A percentile compares a stretch with the other conserved stretches of the same genome.
phyloP scores from a whole-genome alignment of 148 eudicot species.

The Cornus kousa region DNA sequence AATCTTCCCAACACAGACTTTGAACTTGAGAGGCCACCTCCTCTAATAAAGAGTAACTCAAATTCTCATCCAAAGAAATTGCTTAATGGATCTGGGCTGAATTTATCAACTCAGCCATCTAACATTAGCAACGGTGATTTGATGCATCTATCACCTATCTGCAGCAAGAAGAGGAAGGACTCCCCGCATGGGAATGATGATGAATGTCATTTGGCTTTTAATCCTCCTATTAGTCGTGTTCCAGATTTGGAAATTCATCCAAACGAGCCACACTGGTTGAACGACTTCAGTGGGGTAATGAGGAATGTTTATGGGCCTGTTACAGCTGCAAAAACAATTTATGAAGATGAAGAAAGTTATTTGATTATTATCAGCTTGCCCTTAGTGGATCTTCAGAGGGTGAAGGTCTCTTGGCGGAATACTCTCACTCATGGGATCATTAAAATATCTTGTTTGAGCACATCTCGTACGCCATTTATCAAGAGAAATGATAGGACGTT shows the following conservation, averaged over 20 bases:
- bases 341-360: constrained; percentile 52
- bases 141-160: constrained; percentile 37
- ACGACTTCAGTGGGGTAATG: constrained; percentile 47
- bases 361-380: constrained; percentile 51
- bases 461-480: constrained; percentile 38
- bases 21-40: constrained; percentile 37
- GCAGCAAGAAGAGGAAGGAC: constrained; percentile 49
- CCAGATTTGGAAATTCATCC: constrained; percentile 36
- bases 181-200: constrained; percentile 33
- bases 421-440: constrained; percentile 51
- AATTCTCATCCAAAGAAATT: constrained; percentile 35
- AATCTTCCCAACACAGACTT: constrained; percentile 43
- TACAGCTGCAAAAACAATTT: constrained; percentile 51
- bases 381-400: constrained; percentile 49
- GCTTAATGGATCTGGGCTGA: constrained; percentile 48
- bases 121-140: constrained; percentile 36
- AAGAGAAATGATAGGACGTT: constrained; percentile 46
- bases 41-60: constrained; percentile 19
- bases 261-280: constrained; percentile 40
- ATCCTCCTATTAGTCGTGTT: constrained; percentile 22
- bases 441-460: constrained; percentile 48
- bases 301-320: constrained; percentile 51
- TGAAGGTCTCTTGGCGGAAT: constrained; percentile 61
- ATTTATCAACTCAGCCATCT: constrained; percentile 40
- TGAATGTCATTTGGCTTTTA: constrained; percentile 37